phyloP scores from a whole-genome alignment of 225 moss, liverwort and hornwort genomes.

The Ulota crispa region DNA sequence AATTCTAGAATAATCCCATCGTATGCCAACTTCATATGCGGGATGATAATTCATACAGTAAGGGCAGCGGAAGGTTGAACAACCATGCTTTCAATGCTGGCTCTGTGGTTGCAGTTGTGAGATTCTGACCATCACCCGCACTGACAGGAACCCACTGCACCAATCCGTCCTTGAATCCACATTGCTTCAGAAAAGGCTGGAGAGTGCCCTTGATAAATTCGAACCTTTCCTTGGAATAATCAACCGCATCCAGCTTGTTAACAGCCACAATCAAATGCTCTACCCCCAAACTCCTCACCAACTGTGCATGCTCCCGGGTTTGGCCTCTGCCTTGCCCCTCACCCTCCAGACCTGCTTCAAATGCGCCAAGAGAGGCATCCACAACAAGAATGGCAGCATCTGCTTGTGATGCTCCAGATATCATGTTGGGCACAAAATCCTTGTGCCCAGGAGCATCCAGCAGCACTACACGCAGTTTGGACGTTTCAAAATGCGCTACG shows the following conservation, averaged over 20 bases:
- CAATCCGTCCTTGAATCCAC: slow-evolving; percentile 86
- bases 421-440: slow-evolving; percentile 99
- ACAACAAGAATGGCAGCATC: slow-evolving; percentile 95
- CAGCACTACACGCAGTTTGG: slow-evolving; percentile 78
- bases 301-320: slow-evolving; percentile 94
- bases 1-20: slow-evolving; percentile 10
- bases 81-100: slow-evolving; percentile 75
- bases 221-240: slow-evolving; percentile 73
- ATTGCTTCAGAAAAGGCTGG: slow-evolving; percentile 79
- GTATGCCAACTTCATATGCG: not conserved
- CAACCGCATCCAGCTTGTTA: slow-evolving; percentile 88
- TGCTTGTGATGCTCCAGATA: slow-evolving; percentile 96
- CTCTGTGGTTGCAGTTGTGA: slow-evolving; percentile 65
- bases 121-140: slow-evolving; percentile 90
- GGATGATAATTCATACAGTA: not conserved
- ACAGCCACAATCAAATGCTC: slow-evolving; percentile 96
- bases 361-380: slow-evolving; percentile 87
- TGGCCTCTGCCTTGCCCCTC: slow-evolving; percentile 83
- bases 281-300: slow-evolving; percentile 93
- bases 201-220: slow-evolving; percentile 67
- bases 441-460: slow-evolving; percentile 96
- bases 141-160: slow-evolving; percentile 95
- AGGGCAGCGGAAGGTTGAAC: slow-evolving; percentile 5
- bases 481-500: slow-evolving; percentile 87
- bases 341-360: slow-evolving; percentile 86